Base-by-base conservation (phyloP, 1,139 yeast genomes). In the Petasospora rhodanensis region DNA sequence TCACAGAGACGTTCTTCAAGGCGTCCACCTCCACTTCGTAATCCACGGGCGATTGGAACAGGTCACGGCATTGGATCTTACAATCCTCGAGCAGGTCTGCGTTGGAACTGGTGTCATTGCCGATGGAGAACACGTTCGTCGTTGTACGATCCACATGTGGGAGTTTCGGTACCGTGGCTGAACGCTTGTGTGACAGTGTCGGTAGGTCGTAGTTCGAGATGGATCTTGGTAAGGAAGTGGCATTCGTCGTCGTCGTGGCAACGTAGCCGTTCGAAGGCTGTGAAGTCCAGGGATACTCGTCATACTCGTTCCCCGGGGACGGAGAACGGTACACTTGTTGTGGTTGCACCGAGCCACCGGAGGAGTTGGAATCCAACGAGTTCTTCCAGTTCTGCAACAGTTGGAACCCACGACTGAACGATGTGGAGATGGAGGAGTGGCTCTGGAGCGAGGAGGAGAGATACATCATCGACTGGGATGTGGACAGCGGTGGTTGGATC, bases 271-370 rank as follows among this genome's bases (percentile, higher is more conserved):
- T 8, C 7, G 17, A 17, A 9, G 16, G 17, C 26, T 9, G 16
- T 13, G 17, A 6, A 24, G 20, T 31, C 55, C 53, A 47, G 14
- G 55, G 55, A 18, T 47, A 51, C 24, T 51, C 55, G 10, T 51
- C 54, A 26, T 45, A 43, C 24, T 51, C 54, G 8, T 28, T 22
- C 10, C 24, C 30, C 12, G 55, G 52, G 0, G 53, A 46, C 4
- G 52, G 52, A 1, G 52, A 26, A 14, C 32, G 37, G 15, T 36
- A 26, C 10, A 39, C 7, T 25, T 27, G 21, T 35, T 38, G 19
- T 14, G 22, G 15, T 2, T 44, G 37, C 2, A 31, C 17, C 6
- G 41, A 29, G 14, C 15, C 21, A 5, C 46, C 38, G 4, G 51
- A 38, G 3, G 38, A 20, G 7, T 29, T 35, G 3, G 46, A 39